Evolutionary conservation across 2,329 filamentous ascomycete genomes (phyloP), one percentile per base, ranked within the genome.

Genomic region (Stagonosporopsis chrysanthemi): DNA sequence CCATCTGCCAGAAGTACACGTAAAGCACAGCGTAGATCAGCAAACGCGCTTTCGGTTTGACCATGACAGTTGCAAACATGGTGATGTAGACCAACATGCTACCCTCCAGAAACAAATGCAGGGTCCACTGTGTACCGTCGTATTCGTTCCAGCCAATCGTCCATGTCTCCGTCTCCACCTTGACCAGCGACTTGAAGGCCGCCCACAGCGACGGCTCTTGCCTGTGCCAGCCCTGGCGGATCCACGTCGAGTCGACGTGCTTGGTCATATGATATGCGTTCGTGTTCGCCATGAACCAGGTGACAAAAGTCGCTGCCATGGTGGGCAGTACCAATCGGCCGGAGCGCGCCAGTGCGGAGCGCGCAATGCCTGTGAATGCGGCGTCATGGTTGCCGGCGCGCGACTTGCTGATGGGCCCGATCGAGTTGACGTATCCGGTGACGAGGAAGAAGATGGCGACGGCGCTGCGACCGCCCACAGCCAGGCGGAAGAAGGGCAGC

Each of bases 391-490:
- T 80, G 48, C 84, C 85, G 29, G 82, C 76, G 50, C 83, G 81
- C 66, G 79, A 82, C 48, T 84, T 81, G 51, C 81, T 80, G 57
- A 88, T 81, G 15, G 86, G 84, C 66, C 87, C 87, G 49, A 88
- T 79, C 3, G 84, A 82, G 74, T 86, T 88, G 48, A 88, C 86
- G 65, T 87, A 88, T 54, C 86, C 86, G 1, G 89, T 91, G 48
- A 92, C 74, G 59, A 77, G 71, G 69, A 77, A 75, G 66, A 77
- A 77, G 42, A 77, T 65, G 11, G 74, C 74, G 15, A 77, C 74
- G 35, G 74, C 74, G 57, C 66, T 68, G 57, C 74, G 72, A 43
- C 74, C 86, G 66, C 86, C 85, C 46, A 83, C 79, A 36, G 84
- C 77, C 44, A 88, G 81, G 53, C 86, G 83, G 56, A 88, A 75